Evolutionary conservation across 352 stramenopile genomes (phyloP), one percentile per base, ranked within the genome.

Genomic region (Globisporangium irregulare): DNA sequence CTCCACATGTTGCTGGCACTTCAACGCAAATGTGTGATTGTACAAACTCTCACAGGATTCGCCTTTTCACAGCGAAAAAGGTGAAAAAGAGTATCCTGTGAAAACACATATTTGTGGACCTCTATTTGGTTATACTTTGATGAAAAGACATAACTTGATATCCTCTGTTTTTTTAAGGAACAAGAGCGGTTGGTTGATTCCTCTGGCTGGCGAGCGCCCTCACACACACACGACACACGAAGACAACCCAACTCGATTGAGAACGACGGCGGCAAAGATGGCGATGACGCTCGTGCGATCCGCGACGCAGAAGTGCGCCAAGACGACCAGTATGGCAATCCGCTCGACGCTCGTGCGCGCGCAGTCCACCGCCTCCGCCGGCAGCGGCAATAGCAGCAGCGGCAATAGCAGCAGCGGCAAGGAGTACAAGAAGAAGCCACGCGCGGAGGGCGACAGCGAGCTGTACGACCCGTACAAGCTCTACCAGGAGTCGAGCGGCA

Each of bases 401-500:
- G 48, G 62, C 46, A 66, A 59, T 34, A 66, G 58, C 29, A 32
- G 29, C 29, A 4, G 29, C 32, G 48, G 62, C 46, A 66, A 59
- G n/a, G 34, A 63, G 60, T 60, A 63, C 53, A 72, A 72, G 60
- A 62, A 67, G 32, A 71, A 74, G 54, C 56, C 64, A 50, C 50
- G 66, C 65, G 38, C 75, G 9, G 56, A 51, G 38, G 50, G 29
- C n/a, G 67, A 79, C 54, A 29, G 54, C 18, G 70, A 85, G 43
- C 74, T 94, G 57, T 94, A 94, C 67, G 86, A 94, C 73, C 86
- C 86, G 60, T 94, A 94, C 79, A 82, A 89, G 75, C 71, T 86
- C 63, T 94, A 92, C 77, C 82, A 92, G 78, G 82, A 94, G 67
- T 62, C 74, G 67, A 83, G 75, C 36, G 89, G 82, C 69, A 80